These are phyloP conservation scores for Chaetomiaceae sp. DNA, from an alignment of 2,329 filamentous ascomycete genomes.

Conservation along the genomic window DNA sequence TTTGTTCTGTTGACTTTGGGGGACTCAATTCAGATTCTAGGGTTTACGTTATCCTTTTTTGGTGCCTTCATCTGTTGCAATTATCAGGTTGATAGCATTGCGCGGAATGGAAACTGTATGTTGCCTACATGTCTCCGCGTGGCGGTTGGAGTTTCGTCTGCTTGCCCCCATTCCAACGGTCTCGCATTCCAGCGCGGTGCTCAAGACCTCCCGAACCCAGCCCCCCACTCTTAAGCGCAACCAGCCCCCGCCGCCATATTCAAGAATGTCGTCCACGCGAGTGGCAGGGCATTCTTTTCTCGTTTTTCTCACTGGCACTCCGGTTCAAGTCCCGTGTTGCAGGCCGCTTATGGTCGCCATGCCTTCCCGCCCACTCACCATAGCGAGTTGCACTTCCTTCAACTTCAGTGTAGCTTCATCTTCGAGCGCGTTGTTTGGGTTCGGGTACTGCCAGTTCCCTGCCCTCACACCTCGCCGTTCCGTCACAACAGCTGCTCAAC, in stretches of 20 bases:
- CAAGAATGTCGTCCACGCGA: slow-evolving; percentile 3
- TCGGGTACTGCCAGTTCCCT: no score
- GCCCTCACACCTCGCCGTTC: not conserved
- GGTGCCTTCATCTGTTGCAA: not conserved
- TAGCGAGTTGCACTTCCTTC: not conserved
- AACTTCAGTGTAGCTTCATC: not conserved
- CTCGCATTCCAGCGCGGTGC: not conserved
- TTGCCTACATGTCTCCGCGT: not conserved
- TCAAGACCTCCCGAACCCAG: not conserved
- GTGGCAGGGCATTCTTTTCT: slow-evolving; percentile 8
- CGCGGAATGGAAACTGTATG: not conserved
- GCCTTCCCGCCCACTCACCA: not conserved
- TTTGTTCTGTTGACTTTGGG: no score
- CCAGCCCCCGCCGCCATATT: not conserved
- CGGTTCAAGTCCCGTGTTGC: no score
- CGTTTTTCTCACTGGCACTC: no score
- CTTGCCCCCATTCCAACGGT: not conserved
- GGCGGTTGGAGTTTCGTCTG: not conserved
- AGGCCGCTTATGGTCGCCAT: not conserved
- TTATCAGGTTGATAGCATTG: not conserved
- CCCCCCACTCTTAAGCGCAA: not conserved
- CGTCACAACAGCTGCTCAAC: not conserved
- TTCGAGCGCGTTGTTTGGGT: no score
- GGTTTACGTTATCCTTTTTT: no score
- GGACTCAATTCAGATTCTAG: no score